Evolutionary conservation across 1,284 basidiomycete species (phyloP).

Genomic region (Ustilago trichophora): DNA sequence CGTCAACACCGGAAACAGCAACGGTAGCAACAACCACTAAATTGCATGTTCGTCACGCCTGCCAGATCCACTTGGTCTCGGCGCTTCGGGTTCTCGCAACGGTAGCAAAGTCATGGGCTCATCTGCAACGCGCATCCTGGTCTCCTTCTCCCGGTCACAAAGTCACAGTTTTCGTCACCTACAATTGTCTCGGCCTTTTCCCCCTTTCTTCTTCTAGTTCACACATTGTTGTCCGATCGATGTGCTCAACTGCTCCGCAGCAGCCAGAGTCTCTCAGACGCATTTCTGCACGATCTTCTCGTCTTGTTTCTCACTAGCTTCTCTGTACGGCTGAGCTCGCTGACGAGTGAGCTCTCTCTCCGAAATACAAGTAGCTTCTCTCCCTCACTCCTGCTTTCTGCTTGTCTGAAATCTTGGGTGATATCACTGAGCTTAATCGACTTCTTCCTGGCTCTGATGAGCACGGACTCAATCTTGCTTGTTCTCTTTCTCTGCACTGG

Average conservation of each 20-base stretch:
- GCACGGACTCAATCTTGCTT: too few species aligned
- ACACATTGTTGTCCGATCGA: constrained; percentile 3
- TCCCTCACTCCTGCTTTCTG: too few species aligned
- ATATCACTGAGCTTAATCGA: too few species aligned
- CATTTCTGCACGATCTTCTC: not conserved
- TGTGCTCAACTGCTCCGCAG: constrained; percentile 1
- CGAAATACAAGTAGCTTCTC: not conserved
- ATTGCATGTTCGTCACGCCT: too few species aligned
- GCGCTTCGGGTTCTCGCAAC: not conserved
- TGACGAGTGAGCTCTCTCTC: not conserved
- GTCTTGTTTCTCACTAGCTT: not conserved
- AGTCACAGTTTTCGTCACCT: not conserved
- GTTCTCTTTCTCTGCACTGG: too few species aligned
- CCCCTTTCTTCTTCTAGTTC: not conserved
- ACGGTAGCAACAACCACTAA: not conserved
- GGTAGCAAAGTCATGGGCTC: not conserved
- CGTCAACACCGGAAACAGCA: not conserved
- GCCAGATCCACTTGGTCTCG: too few species aligned
- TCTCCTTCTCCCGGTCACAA: not conserved
- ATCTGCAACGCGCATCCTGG: not conserved
- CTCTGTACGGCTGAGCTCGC: not conserved
- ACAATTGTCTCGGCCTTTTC: not conserved
- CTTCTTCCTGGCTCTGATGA: too few species aligned
- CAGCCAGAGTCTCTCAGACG: constrained; percentile 2
- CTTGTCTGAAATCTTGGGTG: too few species aligned